Evolutionary conservation across 2,329 filamentous ascomycete species (phyloP), one percentile per base, ranked within the genome.

Genomic region (Sarocladiaceae sp.): DNA sequence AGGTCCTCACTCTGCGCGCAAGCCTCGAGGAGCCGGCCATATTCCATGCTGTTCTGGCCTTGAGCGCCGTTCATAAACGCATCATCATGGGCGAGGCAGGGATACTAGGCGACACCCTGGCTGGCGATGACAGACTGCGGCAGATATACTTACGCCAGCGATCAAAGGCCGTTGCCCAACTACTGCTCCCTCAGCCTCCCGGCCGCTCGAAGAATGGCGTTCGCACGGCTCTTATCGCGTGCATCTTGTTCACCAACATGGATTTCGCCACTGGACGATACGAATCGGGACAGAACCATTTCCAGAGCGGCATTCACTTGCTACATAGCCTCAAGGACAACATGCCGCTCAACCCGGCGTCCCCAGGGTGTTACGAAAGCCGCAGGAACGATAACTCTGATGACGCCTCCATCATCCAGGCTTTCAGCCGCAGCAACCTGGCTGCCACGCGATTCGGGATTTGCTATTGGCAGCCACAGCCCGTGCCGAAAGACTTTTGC

Each of bases 391-490:
- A 21, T 3, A 59, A 63, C 4, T 56, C 56, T 1, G 52, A 60
- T 1, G 69, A 74, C 34, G 58, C 65, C 31, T 68, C 63, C 58
- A 66, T 76, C 13, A 48, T 65, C 3, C 67, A 71, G 46, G 61
- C 59, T 2, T 68, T 74, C 51, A 53, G n/a, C 51, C 60, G 3
- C 53, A 57, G 16, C 47, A 48, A 32, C 42, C 37, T 5, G 39
- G 31, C 12, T 12, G 33, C 12, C 35, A 20, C 41, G 23, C 34
- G 26, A 4, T 45, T 37, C 39, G 39, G 24, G 3, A 29, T 31
- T 11, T 29, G 21, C 19, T 45, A 24, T 21, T 29, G 23, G 29
- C n/a, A 4, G n/a, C 33, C 15, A 13, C 31, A 27, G 18, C 23
- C 19, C 16, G 15, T 32, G 13, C 19, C 19, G 15, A 31, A 20